Evolutionary conservation across 352 stramenopile genomes (phyloP).

Genomic region (Thraustotheca clavata): DNA sequence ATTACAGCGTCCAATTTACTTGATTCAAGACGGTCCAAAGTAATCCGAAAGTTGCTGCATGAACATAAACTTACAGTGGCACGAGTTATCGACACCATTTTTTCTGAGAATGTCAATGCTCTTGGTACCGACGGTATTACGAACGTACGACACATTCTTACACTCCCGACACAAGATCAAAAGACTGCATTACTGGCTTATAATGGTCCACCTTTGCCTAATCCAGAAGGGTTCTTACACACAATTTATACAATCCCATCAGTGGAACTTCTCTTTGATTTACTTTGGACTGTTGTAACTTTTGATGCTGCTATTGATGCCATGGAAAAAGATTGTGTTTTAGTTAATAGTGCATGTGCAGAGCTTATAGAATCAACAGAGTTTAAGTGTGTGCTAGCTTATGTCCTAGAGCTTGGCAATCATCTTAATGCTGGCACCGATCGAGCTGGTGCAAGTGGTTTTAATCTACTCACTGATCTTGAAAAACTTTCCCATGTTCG

Average conservation of each 20-base stretch:
- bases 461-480: slow-evolving; percentile 45
- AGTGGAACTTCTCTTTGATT: not conserved
- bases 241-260: not conserved
- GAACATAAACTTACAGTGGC: not conserved
- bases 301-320: slow-evolving; percentile 32
- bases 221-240: not conserved
- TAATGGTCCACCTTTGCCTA: not conserved
- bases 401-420: slow-evolving; percentile 76
- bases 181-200: not conserved
- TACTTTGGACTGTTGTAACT: not conserved
- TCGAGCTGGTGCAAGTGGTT: slow-evolving; percentile 59
- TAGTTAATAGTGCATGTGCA: slow-evolving; percentile 43
- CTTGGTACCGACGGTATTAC: not conserved
- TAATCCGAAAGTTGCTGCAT: not conserved
- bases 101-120: not conserved
- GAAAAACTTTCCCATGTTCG: slow-evolving; percentile 65
- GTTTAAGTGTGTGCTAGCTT: slow-evolving; percentile 54
- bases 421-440: slow-evolving; percentile 78
- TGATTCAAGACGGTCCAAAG: not conserved
- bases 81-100: not conserved
- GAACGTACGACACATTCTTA: not conserved
- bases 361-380: slow-evolving; percentile 56
- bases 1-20: not conserved
- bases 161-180: not conserved
- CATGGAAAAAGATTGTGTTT: slow-evolving; percentile 54